phyloP scores from a whole-genome alignment of 768 basidiomycete genomes.

The Amanita rubescens region DNA sequence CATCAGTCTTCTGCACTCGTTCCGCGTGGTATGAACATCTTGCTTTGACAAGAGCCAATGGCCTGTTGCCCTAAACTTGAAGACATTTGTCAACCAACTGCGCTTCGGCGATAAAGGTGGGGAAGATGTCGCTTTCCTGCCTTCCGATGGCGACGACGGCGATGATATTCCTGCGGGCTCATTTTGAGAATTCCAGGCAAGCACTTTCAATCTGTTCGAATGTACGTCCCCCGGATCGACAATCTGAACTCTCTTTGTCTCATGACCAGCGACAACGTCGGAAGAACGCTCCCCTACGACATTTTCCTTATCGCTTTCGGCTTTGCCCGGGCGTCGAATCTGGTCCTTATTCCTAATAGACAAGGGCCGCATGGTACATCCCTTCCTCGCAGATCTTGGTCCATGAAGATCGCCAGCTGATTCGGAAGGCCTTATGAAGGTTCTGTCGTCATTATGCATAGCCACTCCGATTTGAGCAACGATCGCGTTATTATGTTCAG shows the following conservation, averaged over 20 bases:
- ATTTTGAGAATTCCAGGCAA: slow-evolving; percentile 8
- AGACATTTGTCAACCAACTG: slow-evolving; percentile 83
- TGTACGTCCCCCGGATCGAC: slow-evolving; percentile 34
- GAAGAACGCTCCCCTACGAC: no score
- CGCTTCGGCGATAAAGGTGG: slow-evolving; percentile 46
- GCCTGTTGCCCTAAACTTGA: slow-evolving; percentile 71
- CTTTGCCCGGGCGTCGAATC: slow-evolving; percentile 8
- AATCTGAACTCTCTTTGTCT: slow-evolving; percentile 37
- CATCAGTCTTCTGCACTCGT: slow-evolving; percentile 68
- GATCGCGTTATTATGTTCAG: not conserved
- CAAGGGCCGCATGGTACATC: slow-evolving; percentile 31
- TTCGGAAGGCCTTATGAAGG: not conserved
- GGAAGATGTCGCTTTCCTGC: slow-evolving; percentile 20
- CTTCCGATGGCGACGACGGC: slow-evolving; percentile 43
- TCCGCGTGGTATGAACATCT: slow-evolving; percentile 57
- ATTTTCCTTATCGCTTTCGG: not conserved
- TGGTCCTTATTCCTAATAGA: slow-evolving; percentile 31
- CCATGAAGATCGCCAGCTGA: not conserved
- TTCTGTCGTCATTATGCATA: not conserved
- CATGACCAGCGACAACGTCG: not conserved
- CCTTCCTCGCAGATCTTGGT: slow-evolving; percentile 7
- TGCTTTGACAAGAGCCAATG: slow-evolving; percentile 51
- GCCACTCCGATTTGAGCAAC: not conserved
- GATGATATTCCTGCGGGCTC: slow-evolving; percentile 28
- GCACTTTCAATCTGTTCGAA: slow-evolving; percentile 30